Percentiles rank a stretch among this genome's conserved stretches.
phyloP scores from a whole-genome alignment of 2,329 filamentous ascomycete genomes.

The Gaeumannomyces tritici region DNA sequence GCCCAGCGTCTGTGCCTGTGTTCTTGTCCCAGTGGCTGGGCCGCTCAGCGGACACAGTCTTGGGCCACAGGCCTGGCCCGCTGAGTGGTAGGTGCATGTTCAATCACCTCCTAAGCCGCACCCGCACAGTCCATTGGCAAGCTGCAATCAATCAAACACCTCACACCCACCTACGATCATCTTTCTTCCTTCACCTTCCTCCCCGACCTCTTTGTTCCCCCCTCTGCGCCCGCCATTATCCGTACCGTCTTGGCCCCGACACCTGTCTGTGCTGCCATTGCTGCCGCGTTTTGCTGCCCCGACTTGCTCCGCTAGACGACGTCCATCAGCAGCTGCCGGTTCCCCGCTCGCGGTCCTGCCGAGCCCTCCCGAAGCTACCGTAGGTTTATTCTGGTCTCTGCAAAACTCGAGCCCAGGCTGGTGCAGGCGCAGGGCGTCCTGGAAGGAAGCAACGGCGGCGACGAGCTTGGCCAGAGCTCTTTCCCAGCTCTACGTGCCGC shows the following conservation, averaged over 20 bases:
- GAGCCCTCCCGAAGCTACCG: background rate
- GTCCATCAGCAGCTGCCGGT: background rate
- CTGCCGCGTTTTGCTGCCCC: background rate
- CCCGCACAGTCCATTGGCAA: constrained; percentile 3
- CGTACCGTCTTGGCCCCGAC: background rate
- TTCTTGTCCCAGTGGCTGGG: background rate
- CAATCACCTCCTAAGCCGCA: too few species aligned
- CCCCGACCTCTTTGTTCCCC: background rate
- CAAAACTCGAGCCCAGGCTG: background rate
- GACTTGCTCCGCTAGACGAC: background rate
- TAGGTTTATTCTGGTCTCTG: background rate
- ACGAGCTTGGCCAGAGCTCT: too few species aligned
- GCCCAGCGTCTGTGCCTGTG: background rate
- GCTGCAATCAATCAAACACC: constrained; percentile 1
- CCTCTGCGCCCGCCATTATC: background rate
- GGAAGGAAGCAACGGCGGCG: background rate
- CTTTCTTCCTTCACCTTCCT: background rate
- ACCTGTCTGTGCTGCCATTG: background rate
- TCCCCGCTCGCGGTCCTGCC: background rate
- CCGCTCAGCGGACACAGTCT: background rate
- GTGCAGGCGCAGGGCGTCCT: too few species aligned
- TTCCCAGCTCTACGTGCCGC: background rate
- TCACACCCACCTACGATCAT: background rate
- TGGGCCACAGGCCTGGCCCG: background rate
- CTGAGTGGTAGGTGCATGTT: background rate